These are phyloP conservation scores for Gyromitra esculenta DNA, from an alignment of 2,329 filamentous ascomycete species.

Conservation along the genomic window DNA sequence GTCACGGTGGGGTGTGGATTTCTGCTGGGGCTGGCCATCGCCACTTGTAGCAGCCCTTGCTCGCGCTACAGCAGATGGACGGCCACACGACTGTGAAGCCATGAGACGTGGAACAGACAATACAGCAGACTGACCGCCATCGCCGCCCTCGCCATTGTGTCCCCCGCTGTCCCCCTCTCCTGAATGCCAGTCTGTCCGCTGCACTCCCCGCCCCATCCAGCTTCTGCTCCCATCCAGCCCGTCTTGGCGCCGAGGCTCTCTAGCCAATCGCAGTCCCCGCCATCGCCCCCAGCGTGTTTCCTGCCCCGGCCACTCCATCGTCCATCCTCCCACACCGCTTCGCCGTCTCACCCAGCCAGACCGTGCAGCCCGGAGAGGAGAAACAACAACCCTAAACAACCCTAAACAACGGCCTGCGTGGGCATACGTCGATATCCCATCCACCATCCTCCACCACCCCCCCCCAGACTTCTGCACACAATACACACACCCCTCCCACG, in stretches of 20 bases:
- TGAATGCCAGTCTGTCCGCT: no score
- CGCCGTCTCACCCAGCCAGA: neutral
- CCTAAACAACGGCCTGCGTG: constrained; percentile 1
- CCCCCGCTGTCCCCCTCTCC: no score
- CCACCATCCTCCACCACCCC: neutral
- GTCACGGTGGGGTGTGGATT: no score
- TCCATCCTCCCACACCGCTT: neutral
- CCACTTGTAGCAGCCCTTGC: no score
- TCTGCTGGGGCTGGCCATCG: no score
- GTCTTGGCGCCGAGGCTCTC: neutral
- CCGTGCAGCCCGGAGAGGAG: neutral
- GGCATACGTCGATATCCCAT: neutral
- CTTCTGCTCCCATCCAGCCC: no score
- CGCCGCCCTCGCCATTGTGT: no score
- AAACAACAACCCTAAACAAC: neutral
- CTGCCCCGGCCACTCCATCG: neutral
- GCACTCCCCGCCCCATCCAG: no score
- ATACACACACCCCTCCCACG: neutral
- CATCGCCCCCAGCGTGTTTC: neutral
- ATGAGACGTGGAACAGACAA: no score
- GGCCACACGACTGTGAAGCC: no score
- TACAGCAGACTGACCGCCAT: no score
- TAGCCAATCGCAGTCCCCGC: neutral
- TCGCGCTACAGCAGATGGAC: no score
- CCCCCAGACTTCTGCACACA: neutral